Evolutionary conservation across 805 yeast genomes (phyloP).

Genomic region (Clavispora carvajalis): DNA sequence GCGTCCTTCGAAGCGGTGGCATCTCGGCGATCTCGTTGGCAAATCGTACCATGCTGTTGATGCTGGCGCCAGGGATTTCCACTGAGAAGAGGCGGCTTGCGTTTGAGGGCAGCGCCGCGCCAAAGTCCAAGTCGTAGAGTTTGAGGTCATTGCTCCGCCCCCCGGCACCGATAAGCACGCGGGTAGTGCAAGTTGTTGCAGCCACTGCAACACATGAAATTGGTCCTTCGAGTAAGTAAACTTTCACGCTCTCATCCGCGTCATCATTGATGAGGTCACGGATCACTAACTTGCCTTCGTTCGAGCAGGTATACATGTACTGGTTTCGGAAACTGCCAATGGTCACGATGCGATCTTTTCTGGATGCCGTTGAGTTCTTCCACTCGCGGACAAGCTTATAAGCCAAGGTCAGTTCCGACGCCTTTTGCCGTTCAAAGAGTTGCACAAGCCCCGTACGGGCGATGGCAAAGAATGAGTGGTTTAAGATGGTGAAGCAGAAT

Average conservation of each 20-base stretch:
- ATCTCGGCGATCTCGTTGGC: not conserved
- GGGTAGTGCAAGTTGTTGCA: constrained; percentile 4
- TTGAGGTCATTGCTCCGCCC: constrained; percentile 25
- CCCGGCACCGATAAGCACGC: constrained; percentile 19
- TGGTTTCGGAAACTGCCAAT: constrained; percentile 23
- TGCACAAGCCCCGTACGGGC: constrained; percentile 27
- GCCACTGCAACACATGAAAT: constrained; percentile 18
- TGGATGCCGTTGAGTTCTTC: constrained; percentile 19
- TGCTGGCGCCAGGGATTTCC: not conserved
- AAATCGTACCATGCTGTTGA: not conserved
- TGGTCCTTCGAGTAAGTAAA: constrained; percentile 22
- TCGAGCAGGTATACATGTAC: constrained; percentile 29
- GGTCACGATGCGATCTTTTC: constrained; percentile 21
- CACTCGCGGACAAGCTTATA: constrained; percentile 28
- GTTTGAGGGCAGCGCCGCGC: not conserved
- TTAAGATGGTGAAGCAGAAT: constrained; percentile 16
- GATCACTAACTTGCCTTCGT: constrained; percentile 29
- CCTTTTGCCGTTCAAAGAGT: constrained; percentile 18
- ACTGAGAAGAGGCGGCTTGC: constrained; percentile 1
- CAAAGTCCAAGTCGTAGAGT: constrained; percentile 19
- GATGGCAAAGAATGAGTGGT: constrained; percentile 18
- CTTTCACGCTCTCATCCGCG: constrained; percentile 23
- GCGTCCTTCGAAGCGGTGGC: constrained; percentile 1
- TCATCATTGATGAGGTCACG: constrained; percentile 35
- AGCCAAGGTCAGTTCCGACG: not conserved